A percentile compares a stretch with the other conserved stretches of the same genome.
These are phyloP conservation scores for Aspergillus sp. DNA, from an alignment of 2,329 filamentous ascomycete species.

Conservation along the genomic window DNA sequence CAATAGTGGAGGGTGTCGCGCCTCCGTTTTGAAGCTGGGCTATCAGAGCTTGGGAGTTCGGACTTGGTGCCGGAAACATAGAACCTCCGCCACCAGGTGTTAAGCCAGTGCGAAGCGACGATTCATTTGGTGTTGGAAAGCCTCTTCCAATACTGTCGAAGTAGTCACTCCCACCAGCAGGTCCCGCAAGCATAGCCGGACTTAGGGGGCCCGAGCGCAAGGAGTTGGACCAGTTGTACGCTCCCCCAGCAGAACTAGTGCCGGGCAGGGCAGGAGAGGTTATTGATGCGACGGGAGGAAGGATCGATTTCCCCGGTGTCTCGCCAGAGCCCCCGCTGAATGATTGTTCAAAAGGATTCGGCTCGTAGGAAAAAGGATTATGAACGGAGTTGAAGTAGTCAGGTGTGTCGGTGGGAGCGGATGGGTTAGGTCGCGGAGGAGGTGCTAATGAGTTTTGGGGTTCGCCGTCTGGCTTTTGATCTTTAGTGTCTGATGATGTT, in stretches of 20 bases:
- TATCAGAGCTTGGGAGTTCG: slow-evolving; percentile 80
- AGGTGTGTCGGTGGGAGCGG: slow-evolving; percentile 57
- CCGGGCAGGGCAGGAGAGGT: slow-evolving; percentile 87
- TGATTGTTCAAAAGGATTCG: slow-evolving; percentile 95
- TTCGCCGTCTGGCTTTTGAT: slow-evolving; percentile 53
- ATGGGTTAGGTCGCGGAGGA: slow-evolving; percentile 60
- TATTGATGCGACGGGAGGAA: slow-evolving; percentile 86
- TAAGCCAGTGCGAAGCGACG: slow-evolving; percentile 82
- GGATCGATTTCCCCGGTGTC: slow-evolving; percentile 76
- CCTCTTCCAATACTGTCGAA: slow-evolving; percentile 82
- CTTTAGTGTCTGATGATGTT: slow-evolving; percentile 32
- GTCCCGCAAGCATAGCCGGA: slow-evolving; percentile 94
- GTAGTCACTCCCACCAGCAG: slow-evolving; percentile 72
- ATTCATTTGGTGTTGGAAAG: slow-evolving; percentile 96
- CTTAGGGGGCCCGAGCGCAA: slow-evolving; percentile 89
- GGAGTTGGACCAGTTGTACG: slow-evolving; percentile 80
- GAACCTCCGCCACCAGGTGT: slow-evolving; percentile 94
- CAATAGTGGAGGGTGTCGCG: slow-evolving; percentile 84
- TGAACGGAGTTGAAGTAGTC: slow-evolving; percentile 69
- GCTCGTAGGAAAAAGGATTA: slow-evolving; percentile 63
- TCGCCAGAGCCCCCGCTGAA: slow-evolving; percentile 65
- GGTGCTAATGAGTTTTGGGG: slow-evolving; percentile 66
- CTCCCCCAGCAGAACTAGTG: slow-evolving; percentile 66
- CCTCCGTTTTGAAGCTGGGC: slow-evolving; percentile 75
- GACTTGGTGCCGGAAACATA: slow-evolving; percentile 93